Percentiles rank a stretch among this genome's conserved stretches.
phyloP scores from a whole-genome alignment of 2,329 filamentous ascomycete genomes.

The Domatiomyces catenatus region DNA sequence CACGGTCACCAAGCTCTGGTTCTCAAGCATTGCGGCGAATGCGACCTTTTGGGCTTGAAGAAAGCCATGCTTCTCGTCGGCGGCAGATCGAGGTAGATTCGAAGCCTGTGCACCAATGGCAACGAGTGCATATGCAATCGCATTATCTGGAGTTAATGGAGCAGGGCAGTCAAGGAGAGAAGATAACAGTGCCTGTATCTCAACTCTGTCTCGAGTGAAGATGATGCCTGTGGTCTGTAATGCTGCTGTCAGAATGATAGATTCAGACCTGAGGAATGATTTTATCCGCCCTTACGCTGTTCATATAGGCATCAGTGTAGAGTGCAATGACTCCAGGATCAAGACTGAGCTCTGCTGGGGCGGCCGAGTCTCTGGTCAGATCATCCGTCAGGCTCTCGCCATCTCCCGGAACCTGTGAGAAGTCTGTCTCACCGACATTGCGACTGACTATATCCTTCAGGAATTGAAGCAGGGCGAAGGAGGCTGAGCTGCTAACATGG shows the following conservation, averaged over 20 bases:
- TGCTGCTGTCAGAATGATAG: neutral
- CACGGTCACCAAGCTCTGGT: slow-evolving; percentile 39
- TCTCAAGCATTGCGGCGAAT: slow-evolving; percentile 37
- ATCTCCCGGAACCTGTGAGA: neutral
- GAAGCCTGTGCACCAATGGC: slow-evolving; percentile 39
- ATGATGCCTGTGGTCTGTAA: neutral
- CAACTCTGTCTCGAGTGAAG: neutral
- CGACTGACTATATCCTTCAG: neutral
- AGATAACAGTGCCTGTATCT: neutral
- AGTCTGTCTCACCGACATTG: neutral
- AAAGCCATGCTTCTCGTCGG: slow-evolving; percentile 27
- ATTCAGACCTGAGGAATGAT: neutral
- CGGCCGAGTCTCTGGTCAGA: neutral
- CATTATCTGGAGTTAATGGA: neutral
- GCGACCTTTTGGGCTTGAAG: slow-evolving; percentile 34
- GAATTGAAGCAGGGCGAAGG: neutral
- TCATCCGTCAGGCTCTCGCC: neutral
- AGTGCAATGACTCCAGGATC: neutral
- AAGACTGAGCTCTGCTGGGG: neutral
- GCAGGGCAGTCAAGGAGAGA: neutral
- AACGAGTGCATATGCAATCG: slow-evolving; percentile 19
- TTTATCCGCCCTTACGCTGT: neutral
- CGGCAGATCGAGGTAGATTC: slow-evolving; percentile 17
- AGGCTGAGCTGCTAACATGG: neutral
- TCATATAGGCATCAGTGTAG: neutral